A percentile compares a stretch with the other conserved stretches of the same genome.
Evolutionary conservation across 768 basidiomycete species (phyloP).

Genomic region (Lyophyllum semitale): DNA sequence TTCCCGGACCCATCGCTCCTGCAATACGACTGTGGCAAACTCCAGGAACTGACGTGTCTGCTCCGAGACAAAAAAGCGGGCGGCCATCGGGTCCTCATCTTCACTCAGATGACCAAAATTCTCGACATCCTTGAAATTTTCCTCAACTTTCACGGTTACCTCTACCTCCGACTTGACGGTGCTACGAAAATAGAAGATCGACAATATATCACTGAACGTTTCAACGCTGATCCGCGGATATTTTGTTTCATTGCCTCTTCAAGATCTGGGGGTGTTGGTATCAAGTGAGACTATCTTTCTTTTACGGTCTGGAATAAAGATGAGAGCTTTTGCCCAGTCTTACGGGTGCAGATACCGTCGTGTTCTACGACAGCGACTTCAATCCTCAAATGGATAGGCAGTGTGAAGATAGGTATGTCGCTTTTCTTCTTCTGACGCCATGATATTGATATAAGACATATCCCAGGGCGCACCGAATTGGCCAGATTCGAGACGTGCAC

Average conservation of each 20-base stretch:
- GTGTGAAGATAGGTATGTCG: conserved; percentile 84
- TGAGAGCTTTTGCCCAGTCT: conserved; percentile 45
- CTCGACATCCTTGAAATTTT: conserved; percentile 94
- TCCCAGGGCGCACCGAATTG: conserved; percentile 91
- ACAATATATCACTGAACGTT: conserved; percentile 86
- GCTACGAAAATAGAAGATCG: conserved; percentile 95
- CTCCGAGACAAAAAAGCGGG: conserved; percentile 83
- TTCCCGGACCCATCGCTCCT: conserved; percentile 89
- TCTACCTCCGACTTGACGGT: conserved; percentile 93
- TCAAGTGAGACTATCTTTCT: conserved; percentile 65
- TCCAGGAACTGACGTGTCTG: conserved; percentile 80
- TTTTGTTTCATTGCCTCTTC: conserved; percentile 91
- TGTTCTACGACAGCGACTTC: conserved; percentile 98
- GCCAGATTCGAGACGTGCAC: conserved; percentile 94
- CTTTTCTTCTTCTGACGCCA: not conserved
- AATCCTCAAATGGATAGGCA: conserved; percentile 98
- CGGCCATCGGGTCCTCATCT: conserved; percentile 90
- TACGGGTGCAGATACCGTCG: conserved; percentile 91
- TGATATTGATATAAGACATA: not conserved
- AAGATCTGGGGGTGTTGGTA: conserved; percentile 84
- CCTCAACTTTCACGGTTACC: conserved; percentile 88
- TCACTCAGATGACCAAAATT: conserved; percentile 96
- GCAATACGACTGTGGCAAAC: conserved; percentile 95
- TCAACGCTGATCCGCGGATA: conserved; percentile 74
- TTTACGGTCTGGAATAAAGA: conserved; percentile 14